A percentile compares a stretch with the other conserved stretches of the same genome.
These are phyloP conservation scores for Ormosia semicastrata DNA, from an alignment of 306 rosid genomes.

Conservation along the genomic window DNA sequence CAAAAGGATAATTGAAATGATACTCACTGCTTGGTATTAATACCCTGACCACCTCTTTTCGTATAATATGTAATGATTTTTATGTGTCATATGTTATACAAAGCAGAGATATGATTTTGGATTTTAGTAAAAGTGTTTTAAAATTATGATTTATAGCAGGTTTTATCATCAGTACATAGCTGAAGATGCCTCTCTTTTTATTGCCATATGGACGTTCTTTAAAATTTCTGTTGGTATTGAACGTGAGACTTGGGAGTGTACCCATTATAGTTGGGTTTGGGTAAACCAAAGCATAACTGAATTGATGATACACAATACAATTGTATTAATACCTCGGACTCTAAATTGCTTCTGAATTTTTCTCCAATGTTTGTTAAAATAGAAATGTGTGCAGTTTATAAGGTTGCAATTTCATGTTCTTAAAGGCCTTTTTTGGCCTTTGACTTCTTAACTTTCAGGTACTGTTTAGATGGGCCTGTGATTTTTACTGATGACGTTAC, in stretches of 20 bases:
- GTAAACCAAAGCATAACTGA: not conserved
- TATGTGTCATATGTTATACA: not conserved
- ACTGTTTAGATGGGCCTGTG: conserved; percentile 57
- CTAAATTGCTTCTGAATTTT: not conserved
- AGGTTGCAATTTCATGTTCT: not conserved
- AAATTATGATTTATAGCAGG: not conserved
- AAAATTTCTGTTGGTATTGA: not conserved
- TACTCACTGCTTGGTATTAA: conserved; percentile 17
- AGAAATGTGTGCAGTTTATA: not conserved
- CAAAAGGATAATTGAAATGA: not conserved
- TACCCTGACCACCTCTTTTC: not conserved
- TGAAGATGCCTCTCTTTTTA: conserved; percentile 6
- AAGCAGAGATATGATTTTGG: not conserved
- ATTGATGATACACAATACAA: not conserved
- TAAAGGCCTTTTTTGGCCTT: not conserved
- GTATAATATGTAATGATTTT: not conserved
- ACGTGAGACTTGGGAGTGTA: not conserved
- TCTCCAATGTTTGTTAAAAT: not conserved
- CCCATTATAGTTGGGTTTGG: not conserved
- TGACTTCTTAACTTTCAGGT: conserved; percentile 36
- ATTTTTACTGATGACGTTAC: conserved; percentile 30
- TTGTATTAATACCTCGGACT: not conserved
- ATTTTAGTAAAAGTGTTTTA: not conserved
- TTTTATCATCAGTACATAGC: not conserved
- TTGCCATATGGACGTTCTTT: not conserved